A percentile compares a stretch with the other conserved stretches of the same genome.
phyloP scores from a whole-genome alignment of 2,329 filamentous ascomycete species.

The Paecilomyces sp. region DNA sequence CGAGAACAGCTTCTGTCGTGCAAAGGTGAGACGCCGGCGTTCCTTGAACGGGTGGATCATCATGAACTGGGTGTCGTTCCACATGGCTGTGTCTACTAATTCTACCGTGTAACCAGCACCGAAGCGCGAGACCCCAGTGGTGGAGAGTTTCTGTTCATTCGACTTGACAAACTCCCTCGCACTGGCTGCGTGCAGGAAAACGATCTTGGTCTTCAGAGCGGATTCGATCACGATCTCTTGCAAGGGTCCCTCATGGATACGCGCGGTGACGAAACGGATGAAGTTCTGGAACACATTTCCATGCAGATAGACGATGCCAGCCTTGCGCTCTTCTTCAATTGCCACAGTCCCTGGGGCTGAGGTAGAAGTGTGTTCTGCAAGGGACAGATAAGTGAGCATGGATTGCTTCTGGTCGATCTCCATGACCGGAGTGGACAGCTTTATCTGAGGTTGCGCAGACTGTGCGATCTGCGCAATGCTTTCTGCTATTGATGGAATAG shows the following conservation, averaged over 20 bases:
- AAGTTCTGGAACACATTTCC: slow-evolving; percentile 17
- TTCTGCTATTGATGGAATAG: neutral
- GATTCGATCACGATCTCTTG: slow-evolving; percentile 29
- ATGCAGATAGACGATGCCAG: slow-evolving; percentile 19
- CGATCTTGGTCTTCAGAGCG: slow-evolving; percentile 24
- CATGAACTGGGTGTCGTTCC: slow-evolving; percentile 25
- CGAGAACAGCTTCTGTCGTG: slow-evolving; percentile 29
- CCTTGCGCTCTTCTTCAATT: slow-evolving; percentile 16
- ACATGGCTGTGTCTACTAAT: slow-evolving; percentile 21
- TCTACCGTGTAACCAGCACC: slow-evolving; percentile 23
- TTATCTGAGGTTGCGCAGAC: neutral
- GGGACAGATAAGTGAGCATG: neutral
- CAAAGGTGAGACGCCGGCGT: slow-evolving; percentile 36
- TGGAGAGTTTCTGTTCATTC: slow-evolving; percentile 19
- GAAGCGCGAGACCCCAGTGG: slow-evolving; percentile 24
- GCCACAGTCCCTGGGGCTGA: neutral
- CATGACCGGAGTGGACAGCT: neutral
- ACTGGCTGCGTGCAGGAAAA: slow-evolving; percentile 31
- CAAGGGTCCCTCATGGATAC: slow-evolving; percentile 32
- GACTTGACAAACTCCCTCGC: slow-evolving; percentile 27
- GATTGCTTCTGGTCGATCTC: neutral
- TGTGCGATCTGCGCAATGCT: neutral
- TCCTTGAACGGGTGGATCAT: slow-evolving; percentile 30
- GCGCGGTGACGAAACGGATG: slow-evolving; percentile 24
- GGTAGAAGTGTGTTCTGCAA: neutral